Evolutionary conservation across 495 filamentous ascomycete species (phyloP).

Genomic region (Penicillium atrosanguineum): DNA sequence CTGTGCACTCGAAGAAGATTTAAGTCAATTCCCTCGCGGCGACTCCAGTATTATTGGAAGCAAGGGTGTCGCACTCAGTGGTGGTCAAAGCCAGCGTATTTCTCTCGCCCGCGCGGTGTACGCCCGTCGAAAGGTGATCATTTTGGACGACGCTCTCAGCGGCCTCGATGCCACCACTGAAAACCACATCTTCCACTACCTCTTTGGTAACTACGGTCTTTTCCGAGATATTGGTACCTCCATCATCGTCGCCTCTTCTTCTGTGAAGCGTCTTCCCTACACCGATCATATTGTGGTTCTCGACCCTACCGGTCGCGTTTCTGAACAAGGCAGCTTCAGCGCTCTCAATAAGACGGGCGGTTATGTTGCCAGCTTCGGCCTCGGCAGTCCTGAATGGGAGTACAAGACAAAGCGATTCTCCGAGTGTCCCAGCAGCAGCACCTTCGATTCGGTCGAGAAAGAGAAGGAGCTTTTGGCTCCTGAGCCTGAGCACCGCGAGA

Average conservation of each 20-base stretch:
- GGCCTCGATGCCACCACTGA: conserved; percentile 61
- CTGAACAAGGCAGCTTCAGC: conserved; percentile 52
- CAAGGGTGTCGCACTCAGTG: conserved; percentile 62
- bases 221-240: conserved; percentile 48
- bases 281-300: conserved; percentile 54
- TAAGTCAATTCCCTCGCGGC: conserved; percentile 51
- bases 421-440: conserved; percentile 19
- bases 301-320: conserved; percentile 39
- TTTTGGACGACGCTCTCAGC: conserved; percentile 61
- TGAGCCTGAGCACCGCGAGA: conserved; percentile 31
- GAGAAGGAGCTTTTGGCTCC: conserved; percentile 15
- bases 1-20: conserved; percentile 58
- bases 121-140: conserved; percentile 48
- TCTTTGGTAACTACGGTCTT: conserved; percentile 56
- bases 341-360: conserved; percentile 43
- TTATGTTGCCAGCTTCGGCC: conserved; percentile 49
- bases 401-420: conserved; percentile 27
- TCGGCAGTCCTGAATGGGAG: conserved; percentile 31
- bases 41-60: conserved; percentile 62
- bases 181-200: conserved; percentile 54
- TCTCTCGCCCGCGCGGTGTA: conserved; percentile 60
- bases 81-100: conserved; percentile 66
- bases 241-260: conserved; percentile 51
- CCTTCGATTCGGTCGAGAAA: conserved; percentile 19
- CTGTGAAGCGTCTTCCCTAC: conserved; percentile 47